A percentile compares a stretch with the other conserved stretches of the same genome.
phyloP scores from a whole-genome alignment of 768 basidiomycete species.

The Xerocomus potaroensis region DNA sequence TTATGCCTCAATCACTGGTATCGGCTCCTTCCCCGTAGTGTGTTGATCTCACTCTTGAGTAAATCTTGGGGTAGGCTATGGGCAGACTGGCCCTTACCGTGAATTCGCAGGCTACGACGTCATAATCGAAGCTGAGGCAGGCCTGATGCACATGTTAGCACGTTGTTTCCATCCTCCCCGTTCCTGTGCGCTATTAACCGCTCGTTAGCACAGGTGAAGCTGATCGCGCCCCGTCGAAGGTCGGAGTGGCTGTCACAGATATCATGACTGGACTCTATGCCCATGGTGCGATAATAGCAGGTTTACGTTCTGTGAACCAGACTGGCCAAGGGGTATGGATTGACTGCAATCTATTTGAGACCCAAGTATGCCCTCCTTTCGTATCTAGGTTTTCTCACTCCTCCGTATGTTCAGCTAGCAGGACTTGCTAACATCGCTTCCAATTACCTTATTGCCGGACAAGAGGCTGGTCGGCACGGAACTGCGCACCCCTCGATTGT shows the following conservation, averaged over 20 bases:
- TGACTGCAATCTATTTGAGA: slow-evolving; percentile 90
- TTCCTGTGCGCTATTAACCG: slow-evolving; percentile 9
- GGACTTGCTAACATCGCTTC: slow-evolving; percentile 90
- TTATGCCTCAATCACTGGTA: slow-evolving; percentile 88
- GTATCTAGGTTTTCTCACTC: not conserved
- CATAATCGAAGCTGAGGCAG: slow-evolving; percentile 83
- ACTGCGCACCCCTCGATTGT: slow-evolving; percentile 93
- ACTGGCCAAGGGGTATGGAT: slow-evolving; percentile 90
- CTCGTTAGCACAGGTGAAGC: slow-evolving; percentile 81
- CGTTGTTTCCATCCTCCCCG: slow-evolving; percentile 8
- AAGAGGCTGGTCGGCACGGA: slow-evolving; percentile 83
- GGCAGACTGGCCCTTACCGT: slow-evolving; percentile 87
- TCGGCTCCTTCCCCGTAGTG: slow-evolving; percentile 9
- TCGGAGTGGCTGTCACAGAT: slow-evolving; percentile 94
- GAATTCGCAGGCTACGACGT: slow-evolving; percentile 87
- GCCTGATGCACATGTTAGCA: slow-evolving; percentile 87
- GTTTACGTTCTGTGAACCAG: slow-evolving; percentile 71
- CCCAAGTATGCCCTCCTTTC: slow-evolving; percentile 54
- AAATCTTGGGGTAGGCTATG: slow-evolving; percentile 52
- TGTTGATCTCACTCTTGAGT: not conserved
- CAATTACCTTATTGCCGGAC: slow-evolving; percentile 83
- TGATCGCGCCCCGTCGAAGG: slow-evolving; percentile 82
- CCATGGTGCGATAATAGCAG: slow-evolving; percentile 91
- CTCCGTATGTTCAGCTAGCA: slow-evolving; percentile 60
- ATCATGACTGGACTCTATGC: slow-evolving; percentile 86